phyloP scores from a whole-genome alignment of 768 basidiomycete species.

The Mycena vitilis region DNA sequence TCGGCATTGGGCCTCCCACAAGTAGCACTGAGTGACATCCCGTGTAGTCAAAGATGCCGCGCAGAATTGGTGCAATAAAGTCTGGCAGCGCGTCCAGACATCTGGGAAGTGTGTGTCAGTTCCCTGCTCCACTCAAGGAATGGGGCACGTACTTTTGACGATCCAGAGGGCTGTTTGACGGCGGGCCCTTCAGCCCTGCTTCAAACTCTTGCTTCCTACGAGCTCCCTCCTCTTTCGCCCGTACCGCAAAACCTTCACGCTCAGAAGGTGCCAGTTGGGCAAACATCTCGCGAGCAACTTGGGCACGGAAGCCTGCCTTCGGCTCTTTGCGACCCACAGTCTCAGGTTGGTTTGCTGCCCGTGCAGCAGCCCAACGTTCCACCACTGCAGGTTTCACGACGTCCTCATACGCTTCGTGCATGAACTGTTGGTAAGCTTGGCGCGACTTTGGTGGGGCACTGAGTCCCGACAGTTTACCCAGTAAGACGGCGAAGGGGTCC shows the following conservation, averaged over 20 bases:
- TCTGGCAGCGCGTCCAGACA: background rate
- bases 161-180: background rate
- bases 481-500: constrained; percentile 14
- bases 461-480: constrained; percentile 11
- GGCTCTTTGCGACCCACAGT: background rate
- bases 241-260: background rate
- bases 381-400: background rate
- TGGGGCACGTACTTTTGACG: constrained; percentile 7
- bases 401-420: background rate
- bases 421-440: constrained; percentile 28
- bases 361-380: background rate
- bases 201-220: background rate
- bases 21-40: no score
- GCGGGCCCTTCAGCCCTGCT: background rate
- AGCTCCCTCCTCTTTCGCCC: background rate
- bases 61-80: no score
- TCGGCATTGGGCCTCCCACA: no score
- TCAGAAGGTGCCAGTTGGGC: background rate
- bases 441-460: constrained; percentile 9
- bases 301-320: no score
- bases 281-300: constrained; percentile 2
- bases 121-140: background rate
- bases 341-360: background rate
- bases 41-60: no score
- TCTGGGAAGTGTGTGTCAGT: background rate